Evolutionary conservation across 257 asterid genomes (phyloP).

Genomic region (Solanum piurae): DNA sequence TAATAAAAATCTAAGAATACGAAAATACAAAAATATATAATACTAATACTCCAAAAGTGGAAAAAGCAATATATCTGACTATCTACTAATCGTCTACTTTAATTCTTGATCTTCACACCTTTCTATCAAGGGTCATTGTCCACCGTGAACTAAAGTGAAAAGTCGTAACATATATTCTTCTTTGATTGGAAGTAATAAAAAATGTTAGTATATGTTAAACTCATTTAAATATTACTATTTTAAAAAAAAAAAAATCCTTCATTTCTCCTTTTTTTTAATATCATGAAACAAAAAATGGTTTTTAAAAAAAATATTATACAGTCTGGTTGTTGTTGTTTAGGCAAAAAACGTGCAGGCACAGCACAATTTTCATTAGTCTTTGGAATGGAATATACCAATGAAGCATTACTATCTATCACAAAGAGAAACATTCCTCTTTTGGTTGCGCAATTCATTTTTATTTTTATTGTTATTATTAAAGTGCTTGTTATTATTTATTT

Average conservation of each 20-base stretch:
- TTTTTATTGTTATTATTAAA: background rate
- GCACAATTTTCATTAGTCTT: background rate
- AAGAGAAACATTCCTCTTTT: background rate
- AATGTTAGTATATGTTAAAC: background rate
- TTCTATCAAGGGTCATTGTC: background rate
- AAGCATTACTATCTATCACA: background rate
- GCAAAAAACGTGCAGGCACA: constrained; percentile 25
- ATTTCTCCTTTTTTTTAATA: background rate
- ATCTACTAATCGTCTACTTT: background rate
- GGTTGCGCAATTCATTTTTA: background rate
- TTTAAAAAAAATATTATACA: background rate
- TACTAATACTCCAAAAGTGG: background rate
- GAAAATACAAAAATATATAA: background rate
- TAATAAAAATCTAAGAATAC: background rate
- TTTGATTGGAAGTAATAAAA: background rate
- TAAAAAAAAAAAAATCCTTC: background rate
- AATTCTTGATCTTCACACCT: background rate
- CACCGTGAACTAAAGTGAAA: background rate
- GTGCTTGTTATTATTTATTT: background rate
- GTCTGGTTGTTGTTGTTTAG: constrained; percentile 1
- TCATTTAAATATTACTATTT: background rate
- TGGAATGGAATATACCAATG: background rate
- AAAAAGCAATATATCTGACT: background rate
- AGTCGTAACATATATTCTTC: background rate
- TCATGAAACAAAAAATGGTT: background rate